Evolutionary conservation across 1,139 yeast genomes (phyloP).

Genomic region (Wickerhamomyces sp.): DNA sequence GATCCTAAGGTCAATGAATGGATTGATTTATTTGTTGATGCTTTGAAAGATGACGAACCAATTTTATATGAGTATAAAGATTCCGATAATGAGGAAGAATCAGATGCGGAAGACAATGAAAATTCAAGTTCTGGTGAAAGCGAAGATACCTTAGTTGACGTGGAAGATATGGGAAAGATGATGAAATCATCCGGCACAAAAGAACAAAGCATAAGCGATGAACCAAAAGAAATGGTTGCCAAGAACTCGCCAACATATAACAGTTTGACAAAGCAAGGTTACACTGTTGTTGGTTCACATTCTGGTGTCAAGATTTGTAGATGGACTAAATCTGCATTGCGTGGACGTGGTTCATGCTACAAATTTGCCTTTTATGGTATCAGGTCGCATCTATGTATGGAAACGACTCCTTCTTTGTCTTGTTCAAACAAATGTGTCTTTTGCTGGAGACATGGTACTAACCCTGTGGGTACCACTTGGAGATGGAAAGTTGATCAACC

Average conservation of each 20-base stretch:
- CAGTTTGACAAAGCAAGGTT: slow-evolving; percentile 88
- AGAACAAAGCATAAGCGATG: slow-evolving; percentile 20
- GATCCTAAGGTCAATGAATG: slow-evolving; percentile 61
- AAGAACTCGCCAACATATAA: slow-evolving; percentile 85
- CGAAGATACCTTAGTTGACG: slow-evolving; percentile 53
- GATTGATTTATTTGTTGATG: slow-evolving; percentile 54
- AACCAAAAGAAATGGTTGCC: slow-evolving; percentile 82
- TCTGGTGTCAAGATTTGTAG: slow-evolving; percentile 94
- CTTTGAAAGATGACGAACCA: slow-evolving; percentile 65
- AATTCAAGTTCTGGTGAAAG: slow-evolving; percentile 31
- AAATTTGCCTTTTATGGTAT: slow-evolving; percentile 91
- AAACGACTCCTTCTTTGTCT: slow-evolving; percentile 88
- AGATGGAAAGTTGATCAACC: slow-evolving; percentile 95
- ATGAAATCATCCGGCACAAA: slow-evolving; percentile 27
- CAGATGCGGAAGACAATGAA: slow-evolving; percentile 27
- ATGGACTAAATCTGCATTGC: slow-evolving; percentile 92
- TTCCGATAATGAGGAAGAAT: slow-evolving; percentile 41
- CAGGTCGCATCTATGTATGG: slow-evolving; percentile 90
- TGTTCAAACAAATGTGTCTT: slow-evolving; percentile 95
- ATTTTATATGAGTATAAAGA: slow-evolving; percentile 48
- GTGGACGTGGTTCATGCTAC: slow-evolving; percentile 94
- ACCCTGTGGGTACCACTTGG: slow-evolving; percentile 96
- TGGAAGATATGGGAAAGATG: slow-evolving; percentile 78
- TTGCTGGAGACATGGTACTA: slow-evolving; percentile 97
- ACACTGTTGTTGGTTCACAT: slow-evolving; percentile 89